Evolutionary conservation across 2,329 filamentous ascomycete genomes (phyloP).

Genomic region (Trichoderma cornu-damae): DNA sequence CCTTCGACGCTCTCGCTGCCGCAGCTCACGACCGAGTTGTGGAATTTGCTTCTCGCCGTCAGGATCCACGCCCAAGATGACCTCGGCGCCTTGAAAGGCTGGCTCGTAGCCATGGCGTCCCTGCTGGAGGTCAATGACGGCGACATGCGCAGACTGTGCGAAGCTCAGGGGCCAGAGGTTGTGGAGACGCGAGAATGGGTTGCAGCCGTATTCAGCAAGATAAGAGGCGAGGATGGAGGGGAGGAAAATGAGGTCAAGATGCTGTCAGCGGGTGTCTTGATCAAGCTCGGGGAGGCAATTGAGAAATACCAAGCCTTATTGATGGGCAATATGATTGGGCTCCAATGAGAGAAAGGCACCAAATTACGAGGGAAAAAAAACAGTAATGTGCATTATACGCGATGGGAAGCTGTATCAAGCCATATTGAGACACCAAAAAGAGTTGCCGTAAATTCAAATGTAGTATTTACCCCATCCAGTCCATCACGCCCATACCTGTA

Average conservation of each 20-base stretch:
- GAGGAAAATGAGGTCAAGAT: conserved; percentile 78
- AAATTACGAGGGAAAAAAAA: background rate
- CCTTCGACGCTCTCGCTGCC: conserved; percentile 70
- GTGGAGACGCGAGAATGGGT: conserved; percentile 89
- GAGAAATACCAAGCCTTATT: conserved; percentile 74
- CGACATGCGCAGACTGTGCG: conserved; percentile 66
- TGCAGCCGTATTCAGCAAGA: conserved; percentile 63
- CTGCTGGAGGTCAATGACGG: conserved; percentile 76
- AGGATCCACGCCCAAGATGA: conserved; percentile 58
- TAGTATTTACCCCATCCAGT: background rate
- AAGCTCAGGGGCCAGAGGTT: conserved; percentile 67
- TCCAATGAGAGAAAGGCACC: conserved; percentile 18
- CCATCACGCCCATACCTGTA: background rate
- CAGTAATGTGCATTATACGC: background rate
- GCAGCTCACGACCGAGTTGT: conserved; percentile 77
- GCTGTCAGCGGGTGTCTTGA: conserved; percentile 69
- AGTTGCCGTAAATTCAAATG: background rate
- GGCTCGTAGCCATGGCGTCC: conserved; percentile 74
- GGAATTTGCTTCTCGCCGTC: conserved; percentile 71
- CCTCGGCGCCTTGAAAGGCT: conserved; percentile 61
- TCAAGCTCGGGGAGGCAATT: conserved; percentile 74
- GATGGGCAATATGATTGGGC: conserved; percentile 61
- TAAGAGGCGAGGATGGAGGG: conserved; percentile 45
- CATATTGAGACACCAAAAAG: background rate
- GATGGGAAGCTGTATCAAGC: background rate